A percentile compares a stretch with the other conserved stretches of the same genome.
Conservation (phyloP, 2,329 filamentous ascomycete genomes). For the Trichoderma polysporum region DNA sequence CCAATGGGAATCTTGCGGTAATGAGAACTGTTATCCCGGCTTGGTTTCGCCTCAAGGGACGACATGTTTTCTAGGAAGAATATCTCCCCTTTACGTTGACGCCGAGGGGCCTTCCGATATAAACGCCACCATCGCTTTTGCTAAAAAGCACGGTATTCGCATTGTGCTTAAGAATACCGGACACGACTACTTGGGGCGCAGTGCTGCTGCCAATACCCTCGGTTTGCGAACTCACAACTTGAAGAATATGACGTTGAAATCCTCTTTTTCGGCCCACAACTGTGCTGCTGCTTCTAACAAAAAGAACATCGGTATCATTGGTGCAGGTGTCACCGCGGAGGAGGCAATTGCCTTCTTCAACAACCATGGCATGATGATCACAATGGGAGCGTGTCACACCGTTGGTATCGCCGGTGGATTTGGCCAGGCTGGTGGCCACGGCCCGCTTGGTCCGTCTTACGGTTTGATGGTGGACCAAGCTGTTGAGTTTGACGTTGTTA, state of each 20-base stretch:
- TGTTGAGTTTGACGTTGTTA: constrained; percentile 54
- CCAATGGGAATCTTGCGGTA: not conserved
- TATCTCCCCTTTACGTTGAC: constrained; percentile 6
- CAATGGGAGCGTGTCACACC: constrained; percentile 54
- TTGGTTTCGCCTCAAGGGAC: not conserved
- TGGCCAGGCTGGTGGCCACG: constrained; percentile 60
- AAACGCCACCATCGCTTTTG: constrained; percentile 37
- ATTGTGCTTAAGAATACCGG: constrained; percentile 38
- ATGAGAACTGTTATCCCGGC: constrained; percentile 7
- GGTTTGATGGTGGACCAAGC: constrained; percentile 61
- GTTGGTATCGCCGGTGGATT: constrained; percentile 62
- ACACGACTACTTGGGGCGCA: constrained; percentile 36
- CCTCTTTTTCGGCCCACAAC: constrained; percentile 32
- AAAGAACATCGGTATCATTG: constrained; percentile 27
- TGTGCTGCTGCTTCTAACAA: not conserved
- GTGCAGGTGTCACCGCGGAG: constrained; percentile 51
- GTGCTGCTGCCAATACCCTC: constrained; percentile 38
- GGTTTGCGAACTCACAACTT: constrained; percentile 40
- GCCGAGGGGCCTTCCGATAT: not conserved
- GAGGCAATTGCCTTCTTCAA: constrained; percentile 48
- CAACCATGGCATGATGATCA: constrained; percentile 46
- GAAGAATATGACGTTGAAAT: constrained; percentile 40
- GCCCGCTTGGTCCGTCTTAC: constrained; percentile 49
- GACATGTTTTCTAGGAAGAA: not conserved
- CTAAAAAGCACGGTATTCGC: constrained; percentile 38